Conservation (phyloP, 2,329 filamentous ascomycete species). For the Fusarium concolor region DNA sequence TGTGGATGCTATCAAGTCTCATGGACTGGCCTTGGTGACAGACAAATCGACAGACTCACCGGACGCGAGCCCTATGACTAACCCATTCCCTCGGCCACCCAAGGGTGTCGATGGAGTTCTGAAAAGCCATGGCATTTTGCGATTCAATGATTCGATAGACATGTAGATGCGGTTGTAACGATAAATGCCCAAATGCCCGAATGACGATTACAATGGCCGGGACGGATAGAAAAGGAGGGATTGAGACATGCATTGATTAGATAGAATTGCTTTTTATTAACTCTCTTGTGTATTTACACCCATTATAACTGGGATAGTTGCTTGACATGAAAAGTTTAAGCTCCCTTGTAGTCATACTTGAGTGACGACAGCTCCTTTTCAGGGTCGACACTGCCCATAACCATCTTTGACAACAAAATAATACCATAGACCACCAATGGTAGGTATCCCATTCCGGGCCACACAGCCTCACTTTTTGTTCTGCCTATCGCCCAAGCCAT, state of each 20-base stretch:
- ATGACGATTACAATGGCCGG: conserved; percentile 29
- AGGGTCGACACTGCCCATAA: conserved; percentile 77
- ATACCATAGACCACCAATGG: conserved; percentile 70
- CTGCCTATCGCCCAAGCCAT: conserved; percentile 55
- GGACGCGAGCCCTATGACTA: conserved; percentile 54
- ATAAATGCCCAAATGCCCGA: conserved; percentile 35
- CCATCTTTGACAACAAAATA: conserved; percentile 70
- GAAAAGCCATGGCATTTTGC: conserved; percentile 85
- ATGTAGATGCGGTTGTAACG: conserved; percentile 54
- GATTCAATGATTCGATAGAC: conserved; percentile 94
- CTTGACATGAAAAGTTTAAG: conserved; percentile 52
- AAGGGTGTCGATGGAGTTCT: conserved; percentile 90
- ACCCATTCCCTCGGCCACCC: conserved; percentile 71
- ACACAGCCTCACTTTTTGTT: conserved; percentile 51
- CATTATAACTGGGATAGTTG: neutral
- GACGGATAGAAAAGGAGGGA: conserved; percentile 33
- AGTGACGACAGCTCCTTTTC: conserved; percentile 71
- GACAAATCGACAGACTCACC: conserved; percentile 77
- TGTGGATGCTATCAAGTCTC: conserved; percentile 92
- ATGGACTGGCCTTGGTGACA: conserved; percentile 90
- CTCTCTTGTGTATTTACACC: neutral
- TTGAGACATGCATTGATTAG: conserved; percentile 5
- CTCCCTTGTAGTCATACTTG: conserved; percentile 76
- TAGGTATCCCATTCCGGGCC: conserved; percentile 61
- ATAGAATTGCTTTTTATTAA: conserved; percentile 22